Evolutionary conservation across 2,329 filamentous ascomycete genomes (phyloP), one percentile per base, ranked within the genome.

Genomic region (Verticillium zaregamsianum): DNA sequence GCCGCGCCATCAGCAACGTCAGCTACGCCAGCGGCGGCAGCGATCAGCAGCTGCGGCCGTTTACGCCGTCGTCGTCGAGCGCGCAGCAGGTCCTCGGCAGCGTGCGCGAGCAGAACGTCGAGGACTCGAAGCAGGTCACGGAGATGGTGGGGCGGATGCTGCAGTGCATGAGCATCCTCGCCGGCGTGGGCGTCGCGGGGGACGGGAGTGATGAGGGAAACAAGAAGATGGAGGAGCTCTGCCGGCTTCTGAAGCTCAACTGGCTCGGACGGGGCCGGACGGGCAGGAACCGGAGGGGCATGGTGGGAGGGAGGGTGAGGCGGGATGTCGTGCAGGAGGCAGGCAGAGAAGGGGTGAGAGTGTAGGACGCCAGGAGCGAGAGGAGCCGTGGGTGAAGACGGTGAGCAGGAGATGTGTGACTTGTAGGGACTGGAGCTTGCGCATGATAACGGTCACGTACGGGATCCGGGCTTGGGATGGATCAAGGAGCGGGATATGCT

Each of bases 61-160:
- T 82, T 63, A 85, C 82, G 5, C 81, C 81, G 2, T 77, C 76
- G 58, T 72, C 70, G 62, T 65, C 74, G 25, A 14, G n/a, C 15
- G 5, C 25, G 54, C 54, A 55, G 25, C 54, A 55, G 54, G 71
- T 72, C 5, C 71, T 79, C 25, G 75, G 73, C 60, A 80, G 77
- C 64, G 72, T 82, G 57, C 80, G 82, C 61, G 82, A 87, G 69
- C 83, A 86, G 69, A 86, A 86, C 70, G 78, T 86, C 15, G 85
- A 89, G 72, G 86, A 90, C 69, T 89, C 87, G 57, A 85, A 92
- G 72, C 87, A 95, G 71, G 87, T 98, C 60, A 97, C 95, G 0
- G 93, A 98, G 68, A 97, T 94, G 68, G 93, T 97, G 1, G 95
- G 93, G 0, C 83, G 94, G 58, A 96, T 99, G 92, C 80, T 99